Evolutionary conservation across 768 basidiomycete species (phyloP).

Genomic region (Lactarius sp.): DNA sequence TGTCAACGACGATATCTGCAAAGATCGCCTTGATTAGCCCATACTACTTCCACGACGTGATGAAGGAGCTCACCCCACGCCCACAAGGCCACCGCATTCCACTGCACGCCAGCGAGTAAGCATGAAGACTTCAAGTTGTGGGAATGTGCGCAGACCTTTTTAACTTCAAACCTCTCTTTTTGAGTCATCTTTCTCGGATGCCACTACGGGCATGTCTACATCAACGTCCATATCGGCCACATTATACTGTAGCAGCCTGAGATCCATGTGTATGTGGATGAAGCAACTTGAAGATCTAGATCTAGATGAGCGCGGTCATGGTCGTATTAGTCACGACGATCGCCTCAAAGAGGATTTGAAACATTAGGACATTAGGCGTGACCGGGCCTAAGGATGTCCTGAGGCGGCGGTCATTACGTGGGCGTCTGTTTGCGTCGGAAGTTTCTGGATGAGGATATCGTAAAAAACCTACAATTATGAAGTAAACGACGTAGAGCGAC

Average conservation of each 20-base stretch:
- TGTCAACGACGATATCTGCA: slow-evolving; percentile 95
- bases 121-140: background rate
- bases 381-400: too few species aligned
- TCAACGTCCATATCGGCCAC: slow-evolving; percentile 78
- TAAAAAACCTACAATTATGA: background rate
- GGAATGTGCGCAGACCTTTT: slow-evolving; percentile 66
- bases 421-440: background rate
- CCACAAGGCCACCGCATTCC: slow-evolving; percentile 99
- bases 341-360: too few species aligned
- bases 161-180: slow-evolving; percentile 96
- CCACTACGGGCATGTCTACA: slow-evolving; percentile 53
- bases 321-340: too few species aligned
- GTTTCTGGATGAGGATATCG: too few species aligned
- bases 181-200: slow-evolving; percentile 46
- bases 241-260: slow-evolving; percentile 13
- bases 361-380: too few species aligned
- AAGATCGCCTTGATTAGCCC: background rate
- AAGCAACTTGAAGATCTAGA: too few species aligned
- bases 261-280: too few species aligned
- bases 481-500: background rate
- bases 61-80: slow-evolving; percentile 74
- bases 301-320: too few species aligned
- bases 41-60: background rate
- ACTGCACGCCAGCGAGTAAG: slow-evolving; percentile 46
- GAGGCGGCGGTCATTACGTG: background rate